Base-by-base conservation (phyloP, 192 early-diverging fungal species). In the Coemansia reversa region DNA sequence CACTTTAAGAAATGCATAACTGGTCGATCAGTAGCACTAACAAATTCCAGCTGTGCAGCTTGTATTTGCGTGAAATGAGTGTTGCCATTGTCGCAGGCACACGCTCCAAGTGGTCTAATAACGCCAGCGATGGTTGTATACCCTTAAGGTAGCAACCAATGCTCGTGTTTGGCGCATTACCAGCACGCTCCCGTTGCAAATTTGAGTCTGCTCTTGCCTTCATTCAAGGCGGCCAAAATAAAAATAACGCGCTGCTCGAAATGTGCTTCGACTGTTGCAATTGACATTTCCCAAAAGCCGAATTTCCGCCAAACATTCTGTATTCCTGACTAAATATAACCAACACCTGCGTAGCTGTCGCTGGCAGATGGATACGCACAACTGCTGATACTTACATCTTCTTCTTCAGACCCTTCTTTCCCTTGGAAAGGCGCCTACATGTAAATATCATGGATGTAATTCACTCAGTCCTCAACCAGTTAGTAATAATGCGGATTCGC, bases 401-500 rank as follows among this genome's bases (percentile, higher is more conserved):
- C 93, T 97, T 97, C 92, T 97, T 97, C 72, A 94, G 85, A 71
- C 94, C 94, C 92, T 97, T 97, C 87, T 95, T 97, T 76, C 94
- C 94, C 87, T 97, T 97, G 75, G 93, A 94, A 69, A 97, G 87
- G 84, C 94, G 92, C 91, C 90, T 94, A 84, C 73, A 81, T 16
- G 39, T 45, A 25, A 6, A 20, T 32, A 48, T 25, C 18, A 67
- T 64, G 35, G 61, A 74, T 67, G 32, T 60, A 25, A 58, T 55
- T 54, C 45, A 27, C 4, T 14, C n/a, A 70, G 63, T 53, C 59
- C 63, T 58, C 55, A 22, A 33, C n/a, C 7, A 9, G 20, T 50
- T 25, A 19, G 19, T 51, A 23, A 23, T 22, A 48, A 16, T 49
- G 42, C 59, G n/a, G 35, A 58, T 58, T 27, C 57, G 14, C 0